Conservation (phyloP, 2,329 filamentous ascomycete genomes). For the Clarireedia sp. region DNA sequence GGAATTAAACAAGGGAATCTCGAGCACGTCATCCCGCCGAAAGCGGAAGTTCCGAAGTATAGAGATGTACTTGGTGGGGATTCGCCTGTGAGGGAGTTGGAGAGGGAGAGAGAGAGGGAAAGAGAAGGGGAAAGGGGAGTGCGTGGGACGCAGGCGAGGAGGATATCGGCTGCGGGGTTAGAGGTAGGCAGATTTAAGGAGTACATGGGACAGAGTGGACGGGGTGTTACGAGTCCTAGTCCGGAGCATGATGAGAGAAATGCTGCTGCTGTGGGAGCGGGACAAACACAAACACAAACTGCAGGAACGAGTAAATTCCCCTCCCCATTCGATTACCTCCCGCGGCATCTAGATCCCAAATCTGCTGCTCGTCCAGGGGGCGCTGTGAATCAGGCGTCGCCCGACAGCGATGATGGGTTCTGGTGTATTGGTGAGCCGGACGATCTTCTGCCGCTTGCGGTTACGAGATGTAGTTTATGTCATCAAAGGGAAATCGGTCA, state of each 20-base stretch:
- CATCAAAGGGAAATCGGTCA: neutral
- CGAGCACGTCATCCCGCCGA: neutral
- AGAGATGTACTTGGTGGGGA: neutral
- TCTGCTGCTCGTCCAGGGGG: too few relatives aligned
- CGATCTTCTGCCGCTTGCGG: neutral
- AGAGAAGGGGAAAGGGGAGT: neutral
- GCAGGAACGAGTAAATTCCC: neutral
- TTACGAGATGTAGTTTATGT: neutral
- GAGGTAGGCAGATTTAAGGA: neutral
- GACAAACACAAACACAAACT: neutral
- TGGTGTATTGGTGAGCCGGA: neutral
- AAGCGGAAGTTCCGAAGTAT: neutral
- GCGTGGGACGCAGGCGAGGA: too few relatives aligned
- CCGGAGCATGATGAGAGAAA: too few relatives aligned
- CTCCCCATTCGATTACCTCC: constrained; percentile 1
- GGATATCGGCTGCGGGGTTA: neutral
- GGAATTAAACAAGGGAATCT: constrained; percentile 1
- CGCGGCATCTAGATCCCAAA: too few relatives aligned
- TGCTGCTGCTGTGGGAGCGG: too few relatives aligned
- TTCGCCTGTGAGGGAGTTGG: too few relatives aligned
- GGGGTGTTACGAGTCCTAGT: neutral
- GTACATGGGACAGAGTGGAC: neutral
- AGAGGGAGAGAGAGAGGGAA: neutral
- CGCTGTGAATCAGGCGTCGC: too few relatives aligned
- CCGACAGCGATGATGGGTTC: neutral